Base-by-base conservation (phyloP, 352 stramenopile species). In the Globisporangium viniferum region DNA sequence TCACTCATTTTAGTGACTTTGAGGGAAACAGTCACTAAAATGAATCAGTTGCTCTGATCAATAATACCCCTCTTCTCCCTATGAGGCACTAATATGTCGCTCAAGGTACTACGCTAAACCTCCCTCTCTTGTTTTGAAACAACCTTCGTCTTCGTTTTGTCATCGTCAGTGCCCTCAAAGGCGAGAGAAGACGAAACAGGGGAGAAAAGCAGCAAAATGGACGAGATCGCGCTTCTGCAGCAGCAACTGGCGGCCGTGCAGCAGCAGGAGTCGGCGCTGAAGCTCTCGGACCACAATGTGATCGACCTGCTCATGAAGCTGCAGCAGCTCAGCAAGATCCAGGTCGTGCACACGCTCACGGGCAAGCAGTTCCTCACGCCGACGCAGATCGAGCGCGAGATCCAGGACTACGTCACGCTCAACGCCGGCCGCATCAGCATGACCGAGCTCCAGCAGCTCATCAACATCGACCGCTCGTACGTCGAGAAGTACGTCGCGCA, bases 361-460 rank as follows among this genome's bases (percentile, higher is more conserved):
- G 88, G 83, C 54, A 94, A 92, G 72, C 79, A 93, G 69, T 85
- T 94, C 60, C 70, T 96, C 64, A 96, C 88, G 61, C 83, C 84
- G 6, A 33, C 63, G 53, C 86, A 92, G 69, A 59, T 96, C 51
- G 76, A 91, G 75, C 77, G 79, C 49, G 88, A 96, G 74, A 78
- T 96, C 54, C 72, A 74, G 9, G 88, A 96, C 71, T 77, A 89
- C 64, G 78, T 96, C 54, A 73, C 76, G 66, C 75, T 92, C 29
- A 72, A 92, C 60, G 81, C 71, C 46, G 88, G 88, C 0, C 85
- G 88, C 51, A 71, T 90, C 59, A 89, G 79, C 51, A 73, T 94
- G 63, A 77, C 76, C 18, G 80, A 90, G 70, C 75, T 96, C 41
- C 75, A 90, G 70, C 77, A 82, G 29, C 68, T 86, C 15, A 72